These are phyloP conservation scores for Neurospora hispaniola DNA, from an alignment of 495 filamentous ascomycete species.

Conservation along the genomic window DNA sequence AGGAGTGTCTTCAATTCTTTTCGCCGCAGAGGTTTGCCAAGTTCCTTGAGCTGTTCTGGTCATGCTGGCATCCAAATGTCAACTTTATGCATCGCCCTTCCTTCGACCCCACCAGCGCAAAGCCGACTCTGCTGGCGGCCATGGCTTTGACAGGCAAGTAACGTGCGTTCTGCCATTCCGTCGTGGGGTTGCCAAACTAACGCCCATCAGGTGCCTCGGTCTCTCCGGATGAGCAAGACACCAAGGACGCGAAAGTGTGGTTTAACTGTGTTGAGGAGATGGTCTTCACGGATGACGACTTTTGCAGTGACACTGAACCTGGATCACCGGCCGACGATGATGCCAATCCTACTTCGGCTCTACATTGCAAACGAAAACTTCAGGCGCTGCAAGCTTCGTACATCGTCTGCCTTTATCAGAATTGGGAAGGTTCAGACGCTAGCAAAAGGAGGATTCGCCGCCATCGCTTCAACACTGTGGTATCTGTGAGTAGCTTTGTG, in stretches of 20 bases:
- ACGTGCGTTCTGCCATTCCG: background rate
- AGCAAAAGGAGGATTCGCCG: slow-evolving; percentile 20
- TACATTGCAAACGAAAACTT: slow-evolving; percentile 9
- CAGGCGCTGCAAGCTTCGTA: slow-evolving; percentile 21
- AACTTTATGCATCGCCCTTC: slow-evolving; percentile 19
- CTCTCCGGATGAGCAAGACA: slow-evolving; percentile 19
- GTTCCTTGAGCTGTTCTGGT: slow-evolving; percentile 24
- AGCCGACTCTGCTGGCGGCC: slow-evolving; percentile 15
- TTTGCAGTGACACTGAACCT: slow-evolving; percentile 20
- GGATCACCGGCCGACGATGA: slow-evolving; percentile 4
- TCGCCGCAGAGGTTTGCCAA: slow-evolving; percentile 17
- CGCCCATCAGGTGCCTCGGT: slow-evolving; percentile 16
- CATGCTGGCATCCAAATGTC: slow-evolving; percentile 22
- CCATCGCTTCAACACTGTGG: slow-evolving; percentile 20
- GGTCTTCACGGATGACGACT: slow-evolving; percentile 22
- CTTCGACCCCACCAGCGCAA: slow-evolving; percentile 14
- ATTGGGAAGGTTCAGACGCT: slow-evolving; percentile 20
- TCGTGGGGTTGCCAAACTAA: background rate
- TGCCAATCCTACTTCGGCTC: background rate
- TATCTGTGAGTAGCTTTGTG: slow-evolving; percentile 11
- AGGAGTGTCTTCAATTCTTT: slow-evolving; percentile 20
- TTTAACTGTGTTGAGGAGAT: slow-evolving; percentile 25
- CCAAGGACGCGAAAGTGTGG: slow-evolving; percentile 20
- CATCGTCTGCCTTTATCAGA: slow-evolving; percentile 20
- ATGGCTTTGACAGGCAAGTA: slow-evolving; percentile 22